Conservation (phyloP, 2,329 filamentous ascomycete species). For the Cladosporium austrohemisphaericum region DNA sequence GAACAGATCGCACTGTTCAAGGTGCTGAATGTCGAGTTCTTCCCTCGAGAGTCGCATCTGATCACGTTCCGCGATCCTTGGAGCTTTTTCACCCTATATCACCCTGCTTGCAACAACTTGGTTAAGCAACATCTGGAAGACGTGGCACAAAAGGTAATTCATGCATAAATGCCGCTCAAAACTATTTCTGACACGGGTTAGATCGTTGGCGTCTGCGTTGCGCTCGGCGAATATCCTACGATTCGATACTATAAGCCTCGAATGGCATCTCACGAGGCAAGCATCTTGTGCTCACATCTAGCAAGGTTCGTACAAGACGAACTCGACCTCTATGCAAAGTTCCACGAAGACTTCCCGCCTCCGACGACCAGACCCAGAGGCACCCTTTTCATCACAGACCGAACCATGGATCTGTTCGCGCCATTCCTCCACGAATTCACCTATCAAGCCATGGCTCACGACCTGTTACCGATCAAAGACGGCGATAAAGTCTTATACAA, state of each 20-base stretch:
- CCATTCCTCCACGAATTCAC: constrained; percentile 94
- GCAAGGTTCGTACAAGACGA: constrained; percentile 90
- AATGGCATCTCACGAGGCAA: constrained; percentile 71
- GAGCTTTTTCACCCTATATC: constrained; percentile 91
- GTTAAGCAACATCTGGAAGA: constrained; percentile 79
- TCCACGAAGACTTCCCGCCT: constrained; percentile 79
- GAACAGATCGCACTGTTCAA: constrained; percentile 76
- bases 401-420: constrained; percentile 86
- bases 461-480: constrained; percentile 83
- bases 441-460: constrained; percentile 97
- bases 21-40: constrained; percentile 83
- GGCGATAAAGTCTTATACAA: constrained; percentile 83
- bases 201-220: constrained; percentile 84
- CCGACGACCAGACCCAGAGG: constrained; percentile 73
- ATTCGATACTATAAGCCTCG: constrained; percentile 85
- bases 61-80: constrained; percentile 90
- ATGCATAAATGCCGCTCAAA: background rate
- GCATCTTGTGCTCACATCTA: constrained; percentile 80
- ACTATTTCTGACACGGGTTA: constrained; percentile 34
- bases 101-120: constrained; percentile 81
- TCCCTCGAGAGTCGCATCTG: constrained; percentile 83
- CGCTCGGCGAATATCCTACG: constrained; percentile 88
- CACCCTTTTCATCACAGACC: constrained; percentile 80
- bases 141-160: constrained; percentile 75
- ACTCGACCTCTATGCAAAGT: constrained; percentile 82